Evolutionary conservation across 805 yeast genomes (phyloP).

Genomic region (Wickerhamiella dianesei): DNA sequence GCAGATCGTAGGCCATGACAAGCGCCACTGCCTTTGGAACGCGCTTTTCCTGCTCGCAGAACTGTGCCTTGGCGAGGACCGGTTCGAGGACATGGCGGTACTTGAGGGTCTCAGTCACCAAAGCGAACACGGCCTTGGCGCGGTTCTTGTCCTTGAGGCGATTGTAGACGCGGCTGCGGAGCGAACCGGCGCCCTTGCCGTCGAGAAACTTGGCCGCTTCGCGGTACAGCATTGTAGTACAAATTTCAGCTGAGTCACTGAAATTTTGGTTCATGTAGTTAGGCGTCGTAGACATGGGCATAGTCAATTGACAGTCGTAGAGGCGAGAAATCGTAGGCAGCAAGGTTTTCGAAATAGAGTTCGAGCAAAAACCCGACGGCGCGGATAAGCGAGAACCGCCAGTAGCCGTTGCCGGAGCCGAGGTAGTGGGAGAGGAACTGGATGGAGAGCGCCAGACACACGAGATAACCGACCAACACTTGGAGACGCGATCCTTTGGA

Average conservation of each 20-base stretch:
- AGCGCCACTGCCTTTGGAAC: conserved; percentile 42
- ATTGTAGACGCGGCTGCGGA: conserved; percentile 26
- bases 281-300: neutral
- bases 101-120: conserved; percentile 63
- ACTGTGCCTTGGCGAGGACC: conserved; percentile 52
- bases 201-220: conserved; percentile 19
- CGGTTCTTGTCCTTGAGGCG: conserved; percentile 24
- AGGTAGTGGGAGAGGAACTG: conserved; percentile 11
- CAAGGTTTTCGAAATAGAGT: conserved; percentile 5
- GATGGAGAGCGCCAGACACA: conserved; percentile 3
- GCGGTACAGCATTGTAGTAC: conserved; percentile 16
- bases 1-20: conserved; percentile 66
- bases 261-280: too few relatives aligned
- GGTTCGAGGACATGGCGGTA: conserved; percentile 50
- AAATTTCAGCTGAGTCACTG: neutral
- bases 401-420: conserved; percentile 9
- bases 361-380: conserved; percentile 5
- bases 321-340: conserved; percentile 5
- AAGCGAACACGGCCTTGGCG: conserved; percentile 78
- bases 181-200: conserved; percentile 19
- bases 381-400: conserved; percentile 4
- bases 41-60: conserved; percentile 32
- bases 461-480: conserved; percentile 4
- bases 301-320: neutral
- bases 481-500: neutral